phyloP scores from a whole-genome alignment of 768 basidiomycete genomes.

The Leccinum disarticulatum region DNA sequence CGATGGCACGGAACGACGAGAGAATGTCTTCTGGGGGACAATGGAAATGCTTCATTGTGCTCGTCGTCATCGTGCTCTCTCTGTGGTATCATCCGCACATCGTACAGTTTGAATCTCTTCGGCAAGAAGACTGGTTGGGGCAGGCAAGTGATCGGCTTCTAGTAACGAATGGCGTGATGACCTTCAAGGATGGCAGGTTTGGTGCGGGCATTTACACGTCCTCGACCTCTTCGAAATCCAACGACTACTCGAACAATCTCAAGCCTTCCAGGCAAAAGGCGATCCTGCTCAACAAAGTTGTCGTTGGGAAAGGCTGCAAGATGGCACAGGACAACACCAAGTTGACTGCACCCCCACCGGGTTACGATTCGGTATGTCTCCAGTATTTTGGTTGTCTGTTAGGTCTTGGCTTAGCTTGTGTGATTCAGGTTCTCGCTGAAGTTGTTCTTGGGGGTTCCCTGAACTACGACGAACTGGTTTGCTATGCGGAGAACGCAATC shows the following conservation, averaged over 20 bases:
- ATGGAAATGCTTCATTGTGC: slow-evolving; percentile 52
- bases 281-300: slow-evolving; percentile 72
- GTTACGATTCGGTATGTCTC: slow-evolving; percentile 62
- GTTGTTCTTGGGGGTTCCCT: slow-evolving; percentile 53
- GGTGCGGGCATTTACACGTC: slow-evolving; percentile 74
- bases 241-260: slow-evolving; percentile 67
- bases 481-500: slow-evolving; percentile 71
- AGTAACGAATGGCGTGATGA: slow-evolving; percentile 1
- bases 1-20: slow-evolving; percentile 75
- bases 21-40: slow-evolving; percentile 63
- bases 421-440: slow-evolving; percentile 62
- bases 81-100: slow-evolving; percentile 62
- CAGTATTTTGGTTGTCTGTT: not conserved
- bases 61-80: slow-evolving; percentile 57
- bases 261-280: slow-evolving; percentile 56
- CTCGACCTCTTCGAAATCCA: slow-evolving; percentile 79
- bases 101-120: slow-evolving; percentile 60
- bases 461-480: slow-evolving; percentile 71
- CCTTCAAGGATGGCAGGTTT: slow-evolving; percentile 42
- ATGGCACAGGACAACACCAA: slow-evolving; percentile 55
- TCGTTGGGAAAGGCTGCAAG: slow-evolving; percentile 70
- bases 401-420: not conserved
- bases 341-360: slow-evolving; percentile 57
- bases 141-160: slow-evolving; percentile 39
- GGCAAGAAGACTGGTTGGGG: slow-evolving; percentile 76